Evolutionary conservation across 2,329 filamentous ascomycete genomes (phyloP), one percentile per base, ranked within the genome.

Genomic region (Fusarium domesticum): DNA sequence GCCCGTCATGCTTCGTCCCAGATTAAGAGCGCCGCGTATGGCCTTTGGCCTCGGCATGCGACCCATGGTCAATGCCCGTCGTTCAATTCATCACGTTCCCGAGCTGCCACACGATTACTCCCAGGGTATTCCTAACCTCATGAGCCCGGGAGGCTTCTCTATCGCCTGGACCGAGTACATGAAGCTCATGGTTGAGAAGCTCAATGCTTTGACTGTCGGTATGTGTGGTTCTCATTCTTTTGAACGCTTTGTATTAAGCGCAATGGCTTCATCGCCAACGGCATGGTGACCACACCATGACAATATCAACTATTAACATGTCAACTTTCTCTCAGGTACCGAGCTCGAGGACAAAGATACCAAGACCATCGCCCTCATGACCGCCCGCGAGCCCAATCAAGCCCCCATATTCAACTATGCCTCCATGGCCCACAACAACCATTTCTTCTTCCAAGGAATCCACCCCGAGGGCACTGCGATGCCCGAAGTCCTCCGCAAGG

Each of bases 391-490:
- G 61, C 85, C 92, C 35, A 76, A 77, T 56, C 76, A 80, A 51
- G 93, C 93, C 33, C 77, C 84, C 58, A 74, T 85, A 65, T 98
- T 98, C 83, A 98, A 97, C 79, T 82, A 95, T 67, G 93, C 93
- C 67, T 95, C 89, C 59, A 95, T 95, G 87, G 88, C 89, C 43
- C 86, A 88, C 77, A 97, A 97, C 80, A 96, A 83, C 67, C 73
- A 83, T 64, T 85, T 89, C 75, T 92, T 89, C 80, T 91, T 92
- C 77, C 66, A 79, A 56, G 70, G 75, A 61, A 64, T 73, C 51
- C 59, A 65, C 42, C 69, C 69, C 43, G 41, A 50, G 65, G 76
- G 63, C 43, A 72, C 67, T 37, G 58, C 68, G 54, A 85, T 87
- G 54, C 81, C 80, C 47, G 63, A 70, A 2, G 54, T 62, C 34